phyloP scores from a whole-genome alignment of 768 basidiomycete genomes.

The Cubamyces sp. region DNA sequence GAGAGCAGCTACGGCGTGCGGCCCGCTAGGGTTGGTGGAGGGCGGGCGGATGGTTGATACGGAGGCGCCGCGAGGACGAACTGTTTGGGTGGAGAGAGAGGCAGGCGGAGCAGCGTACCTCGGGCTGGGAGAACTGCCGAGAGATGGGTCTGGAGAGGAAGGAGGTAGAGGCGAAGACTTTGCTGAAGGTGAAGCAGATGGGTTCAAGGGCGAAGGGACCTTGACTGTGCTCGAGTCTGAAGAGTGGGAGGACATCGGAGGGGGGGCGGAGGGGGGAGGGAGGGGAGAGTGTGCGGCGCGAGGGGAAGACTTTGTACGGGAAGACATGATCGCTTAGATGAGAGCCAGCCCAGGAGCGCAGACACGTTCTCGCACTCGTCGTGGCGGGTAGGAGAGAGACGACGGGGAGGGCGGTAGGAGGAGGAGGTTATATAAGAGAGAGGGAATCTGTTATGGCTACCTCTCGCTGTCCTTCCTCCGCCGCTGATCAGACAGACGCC shows the following conservation, averaged over 20 bases:
- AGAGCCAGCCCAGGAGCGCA: not conserved
- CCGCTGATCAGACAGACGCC: too few species aligned
- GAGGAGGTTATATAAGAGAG: too few species aligned
- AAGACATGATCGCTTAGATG: not conserved
- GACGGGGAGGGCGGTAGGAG: too few species aligned
- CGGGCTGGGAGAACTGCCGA: not conserved
- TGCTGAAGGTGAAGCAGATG: not conserved
- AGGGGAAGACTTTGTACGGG: not conserved
- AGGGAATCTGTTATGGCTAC: too few species aligned
- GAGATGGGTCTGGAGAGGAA: not conserved
- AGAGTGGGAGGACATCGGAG: slow-evolving; percentile 7
- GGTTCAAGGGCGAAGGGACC: slow-evolving; percentile 14
- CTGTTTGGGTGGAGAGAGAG: slow-evolving; percentile 7
- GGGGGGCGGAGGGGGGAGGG: not conserved
- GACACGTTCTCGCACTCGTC: not conserved
- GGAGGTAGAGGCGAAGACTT: not conserved
- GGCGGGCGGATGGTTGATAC: slow-evolving; percentile 28
- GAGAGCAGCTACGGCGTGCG: not conserved
- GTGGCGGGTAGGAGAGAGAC: not conserved
- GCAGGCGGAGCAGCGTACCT: slow-evolving; percentile 1
- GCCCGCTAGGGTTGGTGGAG: too few species aligned
- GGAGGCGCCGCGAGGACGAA: slow-evolving; percentile 22
- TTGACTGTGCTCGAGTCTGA: slow-evolving; percentile 11
- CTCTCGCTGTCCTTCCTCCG: too few species aligned
- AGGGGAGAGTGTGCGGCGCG: not conserved